A percentile compares a stretch with the other conserved stretches of the same genome.
Evolutionary conservation across 441 rosid genomes (phyloP).

Genomic region (Mallotus japonicus): DNA sequence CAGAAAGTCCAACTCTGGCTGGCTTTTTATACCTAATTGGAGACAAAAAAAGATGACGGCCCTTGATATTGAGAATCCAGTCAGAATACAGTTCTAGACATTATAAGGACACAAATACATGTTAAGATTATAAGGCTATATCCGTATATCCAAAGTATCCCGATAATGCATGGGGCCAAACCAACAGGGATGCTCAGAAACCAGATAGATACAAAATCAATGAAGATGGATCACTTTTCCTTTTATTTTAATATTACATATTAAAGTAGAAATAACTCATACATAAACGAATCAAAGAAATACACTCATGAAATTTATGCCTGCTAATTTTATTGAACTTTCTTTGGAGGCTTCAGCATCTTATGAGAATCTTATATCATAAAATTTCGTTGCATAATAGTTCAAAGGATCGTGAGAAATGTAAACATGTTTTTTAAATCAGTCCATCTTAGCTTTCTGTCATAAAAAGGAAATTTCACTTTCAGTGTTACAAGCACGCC

Average conservation of each 20-base stretch:
- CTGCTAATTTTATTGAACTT: background rate
- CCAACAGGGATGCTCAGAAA: background rate
- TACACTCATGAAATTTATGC: background rate
- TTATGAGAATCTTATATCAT: background rate
- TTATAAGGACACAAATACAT: background rate
- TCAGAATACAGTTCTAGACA: background rate
- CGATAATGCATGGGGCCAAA: background rate
- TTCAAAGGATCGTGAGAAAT: background rate
- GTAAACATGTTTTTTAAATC: background rate
- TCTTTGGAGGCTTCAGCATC: background rate
- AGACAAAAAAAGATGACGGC: background rate
- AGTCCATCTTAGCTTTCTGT: background rate
- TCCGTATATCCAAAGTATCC: background rate
- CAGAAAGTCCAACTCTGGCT: constrained; percentile 2
- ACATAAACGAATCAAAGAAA: background rate
- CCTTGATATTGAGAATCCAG: constrained; percentile 10
- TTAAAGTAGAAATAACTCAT: background rate
- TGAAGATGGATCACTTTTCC: background rate
- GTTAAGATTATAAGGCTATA: background rate
- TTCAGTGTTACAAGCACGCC: background rate
- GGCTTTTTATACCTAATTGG: background rate
- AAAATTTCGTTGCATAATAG: background rate
- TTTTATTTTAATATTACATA: background rate
- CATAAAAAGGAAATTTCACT: background rate
- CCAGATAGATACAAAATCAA: constrained; percentile 3